These are phyloP conservation scores for Tetragonia tetragonoides DNA, from an alignment of 148 eudicot genomes.

Conservation along the genomic window DNA sequence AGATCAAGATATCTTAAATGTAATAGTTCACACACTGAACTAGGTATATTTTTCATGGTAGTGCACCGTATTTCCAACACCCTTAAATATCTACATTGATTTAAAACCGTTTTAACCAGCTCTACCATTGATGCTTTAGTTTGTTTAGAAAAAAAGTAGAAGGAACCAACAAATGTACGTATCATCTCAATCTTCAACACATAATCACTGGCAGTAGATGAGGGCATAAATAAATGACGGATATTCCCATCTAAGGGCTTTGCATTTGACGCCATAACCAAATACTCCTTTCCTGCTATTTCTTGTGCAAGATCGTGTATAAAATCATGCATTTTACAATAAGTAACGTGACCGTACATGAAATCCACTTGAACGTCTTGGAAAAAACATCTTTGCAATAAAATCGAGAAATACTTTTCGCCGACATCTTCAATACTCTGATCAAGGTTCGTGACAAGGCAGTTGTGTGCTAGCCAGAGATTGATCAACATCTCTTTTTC, in stretches of 20 bases:
- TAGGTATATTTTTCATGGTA: constrained; percentile 18
- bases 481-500: background rate
- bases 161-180: background rate
- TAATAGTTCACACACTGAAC: background rate
- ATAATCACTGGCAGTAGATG: too few relatives aligned
- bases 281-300: constrained; percentile 9
- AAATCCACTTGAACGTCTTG: too few relatives aligned
- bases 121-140: too few relatives aligned
- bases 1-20: constrained; percentile 17
- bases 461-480: background rate
- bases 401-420: background rate
- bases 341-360: too few relatives aligned
- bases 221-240: constrained; percentile 21
- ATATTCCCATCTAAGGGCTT: background rate
- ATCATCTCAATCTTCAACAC: background rate
- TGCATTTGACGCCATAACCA: background rate
- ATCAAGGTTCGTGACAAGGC: background rate
- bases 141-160: too few relatives aligned
- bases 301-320: background rate
- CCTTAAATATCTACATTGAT: constrained; percentile 17
- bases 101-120: background rate
- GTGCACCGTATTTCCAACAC: constrained; percentile 20
- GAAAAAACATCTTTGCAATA: too few relatives aligned
- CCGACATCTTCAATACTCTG: background rate
- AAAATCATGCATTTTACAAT: background rate